Conservation (phyloP, 2,329 filamentous ascomycete species). For the Aspergillus calidoustus region DNA sequence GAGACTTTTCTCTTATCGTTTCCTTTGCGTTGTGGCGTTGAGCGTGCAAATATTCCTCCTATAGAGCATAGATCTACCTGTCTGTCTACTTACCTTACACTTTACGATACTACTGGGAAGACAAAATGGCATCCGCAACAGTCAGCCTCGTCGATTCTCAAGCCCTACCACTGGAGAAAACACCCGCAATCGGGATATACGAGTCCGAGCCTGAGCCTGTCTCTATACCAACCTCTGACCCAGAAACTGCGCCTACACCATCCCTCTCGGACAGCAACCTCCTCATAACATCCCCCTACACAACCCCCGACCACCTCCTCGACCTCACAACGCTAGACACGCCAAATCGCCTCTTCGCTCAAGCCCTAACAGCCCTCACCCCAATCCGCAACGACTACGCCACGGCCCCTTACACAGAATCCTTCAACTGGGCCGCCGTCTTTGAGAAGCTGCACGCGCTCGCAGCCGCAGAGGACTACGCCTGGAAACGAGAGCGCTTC, state of each 20-base stretch:
- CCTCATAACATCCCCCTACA: conserved; percentile 75
- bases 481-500: conserved; percentile 69
- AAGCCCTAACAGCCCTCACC: conserved; percentile 68
- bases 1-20: not conserved
- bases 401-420: conserved; percentile 70
- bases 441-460: conserved; percentile 59
- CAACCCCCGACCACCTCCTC: conserved; percentile 70
- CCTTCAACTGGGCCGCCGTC: conserved; percentile 80
- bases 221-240: conserved; percentile 12
- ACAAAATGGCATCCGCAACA: conserved; percentile 17
- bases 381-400: conserved; percentile 73
- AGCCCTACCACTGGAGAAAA: not conserved
- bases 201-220: conserved; percentile 1
- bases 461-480: conserved; percentile 50
- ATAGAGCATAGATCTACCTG: not conserved
- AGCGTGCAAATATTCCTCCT: not conserved
- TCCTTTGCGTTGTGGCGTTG: not conserved
- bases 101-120: not conserved
- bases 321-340: conserved; percentile 69
- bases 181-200: not conserved
- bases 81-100: not conserved
- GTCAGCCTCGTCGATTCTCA: not conserved
- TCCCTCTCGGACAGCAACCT: conserved; percentile 26
- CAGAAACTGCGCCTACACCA: conserved; percentile 6
- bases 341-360: conserved; percentile 71